Evolutionary conservation across 306 rosid genomes (phyloP).

Genomic region (Vachellia pachyceras): DNA sequence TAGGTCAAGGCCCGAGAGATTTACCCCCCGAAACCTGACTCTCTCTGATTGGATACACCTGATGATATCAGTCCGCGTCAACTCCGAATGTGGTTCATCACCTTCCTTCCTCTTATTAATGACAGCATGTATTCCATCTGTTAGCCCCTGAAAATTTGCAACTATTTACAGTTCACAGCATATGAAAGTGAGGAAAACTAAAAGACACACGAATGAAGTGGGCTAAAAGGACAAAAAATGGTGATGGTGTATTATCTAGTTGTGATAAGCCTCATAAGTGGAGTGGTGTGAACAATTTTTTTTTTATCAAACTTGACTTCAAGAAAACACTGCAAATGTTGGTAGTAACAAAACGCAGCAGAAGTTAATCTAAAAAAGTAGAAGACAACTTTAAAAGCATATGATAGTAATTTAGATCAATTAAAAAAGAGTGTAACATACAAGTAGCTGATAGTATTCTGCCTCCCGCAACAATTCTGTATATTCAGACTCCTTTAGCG

Average conservation of each 20-base stretch:
- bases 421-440: constrained; percentile 44
- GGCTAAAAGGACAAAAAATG: background rate
- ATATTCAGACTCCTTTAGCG: constrained; percentile 61
- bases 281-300: constrained; percentile 7
- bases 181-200: background rate
- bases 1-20: constrained; percentile 95
- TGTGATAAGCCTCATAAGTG: constrained; percentile 9
- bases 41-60: constrained; percentile 87
- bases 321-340: background rate
- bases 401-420: constrained; percentile 21
- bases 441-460: constrained; percentile 89
- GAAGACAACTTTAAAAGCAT: constrained; percentile 25
- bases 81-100: constrained; percentile 68
- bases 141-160: constrained; percentile 70
- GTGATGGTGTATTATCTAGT: background rate
- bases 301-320: constrained; percentile 3
- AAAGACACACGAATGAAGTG: background rate
- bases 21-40: constrained; percentile 92
- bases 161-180: constrained; percentile 4
- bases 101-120: constrained; percentile 64
- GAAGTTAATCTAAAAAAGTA: constrained; percentile 11
- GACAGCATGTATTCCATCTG: constrained; percentile 64
- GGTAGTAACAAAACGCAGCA: constrained; percentile 16
- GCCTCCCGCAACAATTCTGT: constrained; percentile 81
- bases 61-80: constrained; percentile 87